Conservation (phyloP, 768 basidiomycete species). For the Galerina marginata region DNA sequence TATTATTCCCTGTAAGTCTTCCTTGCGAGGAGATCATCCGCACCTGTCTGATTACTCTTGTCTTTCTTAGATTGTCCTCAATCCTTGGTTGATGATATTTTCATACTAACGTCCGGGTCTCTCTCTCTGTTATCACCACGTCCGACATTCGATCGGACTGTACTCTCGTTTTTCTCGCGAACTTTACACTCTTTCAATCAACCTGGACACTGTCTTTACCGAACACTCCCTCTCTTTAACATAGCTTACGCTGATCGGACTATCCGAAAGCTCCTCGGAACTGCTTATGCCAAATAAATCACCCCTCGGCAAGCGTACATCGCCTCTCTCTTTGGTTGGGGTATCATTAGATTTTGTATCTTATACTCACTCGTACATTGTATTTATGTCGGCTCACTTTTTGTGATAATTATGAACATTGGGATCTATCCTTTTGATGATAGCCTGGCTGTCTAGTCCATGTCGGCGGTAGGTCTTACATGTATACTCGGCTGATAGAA, state of each 20-base stretch:
- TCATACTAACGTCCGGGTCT: slow-evolving; percentile 46
- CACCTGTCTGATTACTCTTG: slow-evolving; percentile 9
- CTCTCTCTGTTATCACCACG: background rate
- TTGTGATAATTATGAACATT: slow-evolving; percentile 9
- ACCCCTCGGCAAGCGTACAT: slow-evolving; percentile 2
- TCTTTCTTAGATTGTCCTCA: slow-evolving; percentile 68
- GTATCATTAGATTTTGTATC: slow-evolving; percentile 10
- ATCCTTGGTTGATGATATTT: slow-evolving; percentile 91
- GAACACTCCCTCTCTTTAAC: slow-evolving; percentile 10
- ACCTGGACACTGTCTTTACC: slow-evolving; percentile 27
- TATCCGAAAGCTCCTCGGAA: slow-evolving; percentile 8
- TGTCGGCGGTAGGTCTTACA: background rate
- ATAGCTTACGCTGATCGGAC: slow-evolving; percentile 19
- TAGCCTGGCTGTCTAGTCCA: background rate
- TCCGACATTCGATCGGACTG: slow-evolving; percentile 8
- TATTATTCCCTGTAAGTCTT: slow-evolving; percentile 72
- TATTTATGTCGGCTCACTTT: slow-evolving; percentile 14
- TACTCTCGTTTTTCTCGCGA: slow-evolving; percentile 6
- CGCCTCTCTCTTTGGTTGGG: background rate
- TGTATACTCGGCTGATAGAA: background rate
- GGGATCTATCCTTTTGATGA: background rate
- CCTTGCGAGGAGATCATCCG: background rate
- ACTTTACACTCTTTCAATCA: slow-evolving; percentile 18
- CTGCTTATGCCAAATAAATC: background rate
- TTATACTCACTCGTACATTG: slow-evolving; percentile 9